A percentile compares a stretch with the other conserved stretches of the same genome.
Evolutionary conservation across 2,329 filamentous ascomycete species (phyloP).

Genomic region (Aspergillus texensis): DNA sequence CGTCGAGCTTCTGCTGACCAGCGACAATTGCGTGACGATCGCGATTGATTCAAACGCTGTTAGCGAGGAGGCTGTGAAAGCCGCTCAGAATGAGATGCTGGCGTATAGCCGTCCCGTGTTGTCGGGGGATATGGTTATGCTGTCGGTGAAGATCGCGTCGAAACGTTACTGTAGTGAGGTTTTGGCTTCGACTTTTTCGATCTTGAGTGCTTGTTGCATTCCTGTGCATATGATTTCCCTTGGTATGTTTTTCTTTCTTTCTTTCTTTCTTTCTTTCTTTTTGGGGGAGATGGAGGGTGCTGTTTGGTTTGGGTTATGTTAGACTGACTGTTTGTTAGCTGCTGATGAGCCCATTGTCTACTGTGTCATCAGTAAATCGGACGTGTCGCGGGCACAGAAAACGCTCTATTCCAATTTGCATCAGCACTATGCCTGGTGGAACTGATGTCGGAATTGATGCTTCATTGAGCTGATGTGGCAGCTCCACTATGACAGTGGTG

Average conservation of each 20-base stretch:
- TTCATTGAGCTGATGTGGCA: background rate
- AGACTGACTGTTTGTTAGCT: background rate
- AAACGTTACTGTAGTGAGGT: background rate
- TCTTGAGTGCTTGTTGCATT: constrained; percentile 1
- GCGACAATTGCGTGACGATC: background rate
- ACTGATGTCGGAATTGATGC: background rate
- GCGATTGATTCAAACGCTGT: background rate
- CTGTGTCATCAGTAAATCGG: background rate
- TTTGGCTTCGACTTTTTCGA: background rate
- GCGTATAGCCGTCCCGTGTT: background rate
- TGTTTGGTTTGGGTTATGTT: background rate
- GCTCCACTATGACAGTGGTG: background rate
- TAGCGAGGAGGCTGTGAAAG: background rate
- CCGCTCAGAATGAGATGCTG: background rate
- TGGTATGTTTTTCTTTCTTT: background rate
- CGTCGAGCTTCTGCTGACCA: background rate
- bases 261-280: background rate
- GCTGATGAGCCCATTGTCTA: background rate
- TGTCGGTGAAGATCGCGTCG: background rate
- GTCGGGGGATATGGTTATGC: background rate
- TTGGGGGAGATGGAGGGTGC: background rate
- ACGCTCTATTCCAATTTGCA: background rate
- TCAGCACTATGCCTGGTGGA: background rate
- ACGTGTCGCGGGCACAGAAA: background rate
- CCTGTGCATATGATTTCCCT: background rate